Conservation (phyloP, 2,329 filamentous ascomycete species). For the Monosporascus sp. region DNA sequence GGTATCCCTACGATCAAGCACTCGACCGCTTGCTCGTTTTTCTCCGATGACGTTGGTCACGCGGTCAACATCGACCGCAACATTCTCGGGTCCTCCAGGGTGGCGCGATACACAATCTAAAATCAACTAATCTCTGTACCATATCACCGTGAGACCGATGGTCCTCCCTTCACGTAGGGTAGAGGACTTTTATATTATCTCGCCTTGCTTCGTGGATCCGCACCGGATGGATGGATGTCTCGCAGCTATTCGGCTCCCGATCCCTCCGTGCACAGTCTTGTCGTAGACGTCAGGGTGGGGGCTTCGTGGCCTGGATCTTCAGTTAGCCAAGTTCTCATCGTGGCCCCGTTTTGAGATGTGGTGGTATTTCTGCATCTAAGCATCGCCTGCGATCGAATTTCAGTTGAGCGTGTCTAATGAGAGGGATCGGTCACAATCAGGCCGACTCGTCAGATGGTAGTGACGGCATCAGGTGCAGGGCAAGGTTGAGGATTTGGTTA, state of each 20-base stretch:
- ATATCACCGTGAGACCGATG: not conserved
- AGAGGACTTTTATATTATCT: not conserved
- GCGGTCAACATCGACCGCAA: not conserved
- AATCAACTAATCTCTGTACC: not conserved
- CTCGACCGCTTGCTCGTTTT: not conserved
- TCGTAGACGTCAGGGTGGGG: too few species aligned
- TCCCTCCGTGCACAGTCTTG: too few species aligned
- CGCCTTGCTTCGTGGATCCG: not conserved
- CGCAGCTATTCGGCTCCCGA: too few species aligned
- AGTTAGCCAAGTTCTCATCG: too few species aligned
- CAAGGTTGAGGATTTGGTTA: not conserved
- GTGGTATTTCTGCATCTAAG: too few species aligned
- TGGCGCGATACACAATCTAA: not conserved
- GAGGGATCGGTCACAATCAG: too few species aligned
- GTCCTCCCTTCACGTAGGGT: not conserved
- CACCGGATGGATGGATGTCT: not conserved
- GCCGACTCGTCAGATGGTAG: too few species aligned
- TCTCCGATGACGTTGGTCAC: not conserved
- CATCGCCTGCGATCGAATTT: too few species aligned
- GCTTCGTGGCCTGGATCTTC: too few species aligned
- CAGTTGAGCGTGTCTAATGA: too few species aligned
- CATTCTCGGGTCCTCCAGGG: not conserved
- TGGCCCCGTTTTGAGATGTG: too few species aligned
- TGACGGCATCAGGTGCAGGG: too few species aligned
- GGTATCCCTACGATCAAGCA: not conserved